Evolutionary conservation across 192 early-diverging fungal species (phyloP), one percentile per base, ranked within the genome.

Genomic region (Coemansia asiatica): DNA sequence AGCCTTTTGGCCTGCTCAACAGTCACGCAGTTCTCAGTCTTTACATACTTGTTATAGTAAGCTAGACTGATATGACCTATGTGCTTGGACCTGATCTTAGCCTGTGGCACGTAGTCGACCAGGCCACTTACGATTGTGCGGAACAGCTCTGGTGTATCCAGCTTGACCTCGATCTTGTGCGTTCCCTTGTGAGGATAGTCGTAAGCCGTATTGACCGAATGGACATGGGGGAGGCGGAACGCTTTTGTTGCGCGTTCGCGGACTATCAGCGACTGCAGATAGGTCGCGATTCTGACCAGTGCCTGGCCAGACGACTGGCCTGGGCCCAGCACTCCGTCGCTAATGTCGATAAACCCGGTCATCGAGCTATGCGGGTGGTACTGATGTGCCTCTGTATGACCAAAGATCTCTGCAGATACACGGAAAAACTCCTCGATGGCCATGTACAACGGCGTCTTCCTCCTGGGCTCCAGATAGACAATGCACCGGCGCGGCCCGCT

Each of bases 301-400:
- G 27, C 13, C n/a, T 74, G 66, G 40, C 61, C 69, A 0, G 61
- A 55, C 4, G 28, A 18, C 38, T 50, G 46, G 10, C 47, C 49
- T 8, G 22, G 28, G 10, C 28, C 38, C 7, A 22, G 19, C 13
- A 27, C 19, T 7, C 31, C 27, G 13, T 59, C 63, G 53, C 49
- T 60, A 6, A 80, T 18, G 22, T 80, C 77, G 8, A 80, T 80
- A 23, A 80, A 80, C n/a, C 77, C 77, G 1, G 77, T 80, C 72
- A 80, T 74, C 21, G 77, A 80, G 68, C 67, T 68, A 10, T 80
- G 77, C 29, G 77, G 77, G 18, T 80, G 77, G 59, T 80, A 80
- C 72, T 68, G 64, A 62, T 74, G 72, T 0, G 77, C 77, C 56
- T 80, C 77, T 2, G 68, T 80, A 7, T 38, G 65, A 6, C 77